Percentiles rank a stretch among this genome's conserved stretches.
These are phyloP conservation scores for Colletotrichum filicis DNA, from an alignment of 2,329 filamentous ascomycete genomes.

Conservation along the genomic window DNA sequence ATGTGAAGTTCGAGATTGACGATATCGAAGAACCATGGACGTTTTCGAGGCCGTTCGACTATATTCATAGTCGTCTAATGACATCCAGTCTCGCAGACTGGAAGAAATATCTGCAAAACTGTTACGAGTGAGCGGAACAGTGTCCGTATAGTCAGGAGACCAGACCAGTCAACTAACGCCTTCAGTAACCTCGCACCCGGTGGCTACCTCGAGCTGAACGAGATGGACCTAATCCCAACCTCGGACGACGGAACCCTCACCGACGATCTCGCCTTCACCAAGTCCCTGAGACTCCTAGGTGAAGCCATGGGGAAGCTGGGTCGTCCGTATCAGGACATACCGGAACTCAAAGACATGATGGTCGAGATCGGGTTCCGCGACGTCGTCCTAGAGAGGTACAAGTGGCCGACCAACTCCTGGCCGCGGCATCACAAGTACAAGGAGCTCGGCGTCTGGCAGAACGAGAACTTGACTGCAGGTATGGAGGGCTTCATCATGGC, in stretches of 20 bases:
- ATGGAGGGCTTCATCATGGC: background rate
- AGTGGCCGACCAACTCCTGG: slow-evolving; percentile 63
- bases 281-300: slow-evolving; percentile 43
- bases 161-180: too few relatives aligned
- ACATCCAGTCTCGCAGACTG: slow-evolving; percentile 40
- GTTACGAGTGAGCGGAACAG: slow-evolving; percentile 29
- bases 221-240: slow-evolving; percentile 44
- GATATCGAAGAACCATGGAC: slow-evolving; percentile 47
- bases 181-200: slow-evolving; percentile 41
- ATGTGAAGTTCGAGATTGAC: slow-evolving; percentile 54
- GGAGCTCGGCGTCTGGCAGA: slow-evolving; percentile 52
- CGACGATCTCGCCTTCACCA: slow-evolving; percentile 40
- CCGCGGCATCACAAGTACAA: slow-evolving; percentile 61
- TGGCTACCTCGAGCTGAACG: slow-evolving; percentile 50
- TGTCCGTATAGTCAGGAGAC: too few relatives aligned
- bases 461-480: background rate
- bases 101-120: slow-evolving; percentile 36
- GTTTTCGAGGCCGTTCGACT: slow-evolving; percentile 44
- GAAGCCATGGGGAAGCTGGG: slow-evolving; percentile 43
- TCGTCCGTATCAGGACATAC: slow-evolving; percentile 48
- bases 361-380: slow-evolving; percentile 57
- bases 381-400: slow-evolving; percentile 57
- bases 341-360: slow-evolving; percentile 51
- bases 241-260: slow-evolving; percentile 45
- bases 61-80: slow-evolving; percentile 45